Evolutionary conservation across 2,329 filamentous ascomycete species (phyloP).

Genomic region (Cadophora luteo-olivacea): DNA sequence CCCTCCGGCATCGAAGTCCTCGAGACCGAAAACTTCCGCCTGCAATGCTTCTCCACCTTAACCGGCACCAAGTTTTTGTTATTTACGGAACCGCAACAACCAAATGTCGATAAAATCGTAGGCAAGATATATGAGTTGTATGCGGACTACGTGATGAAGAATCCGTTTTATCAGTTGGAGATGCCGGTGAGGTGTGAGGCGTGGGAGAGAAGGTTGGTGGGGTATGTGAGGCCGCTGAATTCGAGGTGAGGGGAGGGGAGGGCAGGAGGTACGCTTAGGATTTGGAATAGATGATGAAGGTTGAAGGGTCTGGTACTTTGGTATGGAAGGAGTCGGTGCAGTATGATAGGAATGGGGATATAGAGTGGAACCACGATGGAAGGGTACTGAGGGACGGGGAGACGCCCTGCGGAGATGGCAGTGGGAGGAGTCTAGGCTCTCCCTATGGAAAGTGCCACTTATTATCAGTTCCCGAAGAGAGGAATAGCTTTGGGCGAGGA

Average conservation of each 20-base stretch:
- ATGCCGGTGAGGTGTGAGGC: conserved; percentile 97
- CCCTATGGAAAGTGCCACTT: not conserved
- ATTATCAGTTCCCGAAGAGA: not conserved
- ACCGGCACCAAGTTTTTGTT: conserved; percentile 96
- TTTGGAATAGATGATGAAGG: not conserved
- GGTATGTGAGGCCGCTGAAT: conserved; percentile 78
- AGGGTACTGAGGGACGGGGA: no score
- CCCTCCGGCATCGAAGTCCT: conserved; percentile 88
- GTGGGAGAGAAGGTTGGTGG: conserved; percentile 85
- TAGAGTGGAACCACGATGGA: no score
- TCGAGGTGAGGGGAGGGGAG: conserved; percentile 46
- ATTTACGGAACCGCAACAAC: conserved; percentile 78
- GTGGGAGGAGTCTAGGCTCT: no score
- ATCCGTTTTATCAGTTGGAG: conserved; percentile 97
- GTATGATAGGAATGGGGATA: no score
- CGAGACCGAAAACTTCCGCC: conserved; percentile 90
- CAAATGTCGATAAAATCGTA: conserved; percentile 85
- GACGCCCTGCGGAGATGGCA: no score
- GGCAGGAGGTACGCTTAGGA: no score
- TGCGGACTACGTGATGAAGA: conserved; percentile 98
- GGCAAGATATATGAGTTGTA: conserved; percentile 92
- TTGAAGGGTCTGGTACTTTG: no score
- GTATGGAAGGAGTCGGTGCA: no score
- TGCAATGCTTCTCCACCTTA: conserved; percentile 94
- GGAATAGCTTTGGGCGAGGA: no score